Evolutionary conservation across 495 filamentous ascomycete genomes (phyloP).

Genomic region (Daldinia caldariorum): DNA sequence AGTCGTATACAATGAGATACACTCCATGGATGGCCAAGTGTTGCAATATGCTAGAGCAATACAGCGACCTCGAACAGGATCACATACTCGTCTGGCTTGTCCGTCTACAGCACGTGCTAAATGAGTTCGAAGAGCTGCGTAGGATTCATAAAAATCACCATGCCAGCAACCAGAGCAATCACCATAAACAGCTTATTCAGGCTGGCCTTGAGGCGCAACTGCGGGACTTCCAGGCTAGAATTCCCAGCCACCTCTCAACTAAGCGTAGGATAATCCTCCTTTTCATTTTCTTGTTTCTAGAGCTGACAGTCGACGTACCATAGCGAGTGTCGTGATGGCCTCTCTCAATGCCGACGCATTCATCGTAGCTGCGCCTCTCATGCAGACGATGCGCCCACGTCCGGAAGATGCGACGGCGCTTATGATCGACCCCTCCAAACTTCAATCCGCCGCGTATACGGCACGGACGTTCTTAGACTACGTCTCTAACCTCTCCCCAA

Average conservation of each 20-base stretch:
- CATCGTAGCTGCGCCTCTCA: slow-evolving; percentile 50
- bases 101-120: slow-evolving; percentile 52
- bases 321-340: slow-evolving; percentile 49
- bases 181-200: slow-evolving; percentile 53
- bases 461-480: slow-evolving; percentile 46
- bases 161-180: slow-evolving; percentile 43
- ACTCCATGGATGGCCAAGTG: slow-evolving; percentile 49
- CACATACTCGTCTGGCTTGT: slow-evolving; percentile 54
- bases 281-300: not conserved
- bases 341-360: slow-evolving; percentile 50
- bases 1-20: slow-evolving; percentile 43
- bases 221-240: slow-evolving; percentile 50
- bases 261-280: slow-evolving; percentile 23
- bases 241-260: slow-evolving; percentile 43
- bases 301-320: slow-evolving; percentile 5
- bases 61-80: slow-evolving; percentile 48
- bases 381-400: slow-evolving; percentile 34
- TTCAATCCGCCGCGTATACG: slow-evolving; percentile 34
- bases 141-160: slow-evolving; percentile 37
- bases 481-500: slow-evolving; percentile 35
- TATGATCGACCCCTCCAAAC: slow-evolving; percentile 12
- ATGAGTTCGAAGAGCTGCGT: slow-evolving; percentile 49
- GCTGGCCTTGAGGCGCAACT: slow-evolving; percentile 56
- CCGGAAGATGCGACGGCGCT: slow-evolving; percentile 3
- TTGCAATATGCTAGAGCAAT: slow-evolving; percentile 48